Conservation (phyloP, 495 filamentous ascomycete genomes). For the Diplogelasinospora grovesii region DNA sequence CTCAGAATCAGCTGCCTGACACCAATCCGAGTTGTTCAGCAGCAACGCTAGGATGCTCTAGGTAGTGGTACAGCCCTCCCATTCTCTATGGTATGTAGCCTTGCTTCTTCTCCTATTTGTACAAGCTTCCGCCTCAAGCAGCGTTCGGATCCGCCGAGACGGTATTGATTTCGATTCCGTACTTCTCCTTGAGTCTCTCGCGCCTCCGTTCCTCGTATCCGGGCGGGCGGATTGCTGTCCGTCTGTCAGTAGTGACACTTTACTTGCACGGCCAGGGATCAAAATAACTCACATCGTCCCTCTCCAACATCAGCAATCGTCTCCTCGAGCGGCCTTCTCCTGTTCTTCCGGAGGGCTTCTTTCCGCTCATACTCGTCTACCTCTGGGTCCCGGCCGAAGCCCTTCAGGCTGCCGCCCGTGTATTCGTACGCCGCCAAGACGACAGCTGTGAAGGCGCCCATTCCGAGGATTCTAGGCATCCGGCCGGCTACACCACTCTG, state of each 20-base stretch:
- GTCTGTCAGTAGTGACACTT: constrained; percentile 27
- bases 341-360: constrained; percentile 64
- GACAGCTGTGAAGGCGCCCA: constrained; percentile 59
- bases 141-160: constrained; percentile 34
- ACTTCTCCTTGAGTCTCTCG: constrained; percentile 79
- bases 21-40: no score
- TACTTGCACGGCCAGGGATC: background rate
- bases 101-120: constrained; percentile 15
- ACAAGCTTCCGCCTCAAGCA: constrained; percentile 17
- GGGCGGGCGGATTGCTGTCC: constrained; percentile 68
- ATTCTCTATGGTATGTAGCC: constrained; percentile 20
- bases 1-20: background rate
- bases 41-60: background rate
- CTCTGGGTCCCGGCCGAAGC: constrained; percentile 43
- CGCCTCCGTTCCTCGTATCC: constrained; percentile 83
- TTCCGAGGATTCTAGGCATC: constrained; percentile 73
- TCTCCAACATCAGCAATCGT: constrained; percentile 81
- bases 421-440: constrained; percentile 66
- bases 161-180: constrained; percentile 76
- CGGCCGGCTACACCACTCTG: constrained; percentile 49
- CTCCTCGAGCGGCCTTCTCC: constrained; percentile 71
- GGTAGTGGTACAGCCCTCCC: constrained; percentile 21
- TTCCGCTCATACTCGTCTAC: constrained; percentile 79
- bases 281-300: constrained; percentile 63
- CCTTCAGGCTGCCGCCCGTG: constrained; percentile 64